Percentiles rank a stretch among this genome's conserved stretches.
These are phyloP conservation scores for Panaeolus cyanescens DNA, from an alignment of 768 basidiomycete genomes.

Conservation along the genomic window DNA sequence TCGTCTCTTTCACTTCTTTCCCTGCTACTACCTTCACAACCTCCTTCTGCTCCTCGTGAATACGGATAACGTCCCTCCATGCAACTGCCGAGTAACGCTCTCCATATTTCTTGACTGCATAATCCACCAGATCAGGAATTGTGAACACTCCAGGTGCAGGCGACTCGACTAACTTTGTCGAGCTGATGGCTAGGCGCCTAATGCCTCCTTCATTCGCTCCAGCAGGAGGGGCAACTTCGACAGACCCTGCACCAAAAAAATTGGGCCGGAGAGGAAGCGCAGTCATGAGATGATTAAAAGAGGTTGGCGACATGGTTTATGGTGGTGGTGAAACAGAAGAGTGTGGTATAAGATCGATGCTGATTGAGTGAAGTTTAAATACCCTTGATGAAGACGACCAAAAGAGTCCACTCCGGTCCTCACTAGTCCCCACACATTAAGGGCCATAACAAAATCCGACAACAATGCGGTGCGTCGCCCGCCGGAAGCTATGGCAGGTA, in stretches of 20 bases:
- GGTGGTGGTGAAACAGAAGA: not conserved
- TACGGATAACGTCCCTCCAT: slow-evolving; percentile 61
- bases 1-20: slow-evolving; percentile 70
- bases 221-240: slow-evolving; percentile 45
- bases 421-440: not conserved
- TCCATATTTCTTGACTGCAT: slow-evolving; percentile 67
- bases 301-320: not conserved
- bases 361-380: not conserved
- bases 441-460: not conserved
- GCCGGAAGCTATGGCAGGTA: not conserved
- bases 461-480: not conserved
- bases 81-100: slow-evolving; percentile 61
- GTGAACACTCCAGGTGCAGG: slow-evolving; percentile 69
- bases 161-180: slow-evolving; percentile 50
- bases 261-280: slow-evolving; percentile 11
- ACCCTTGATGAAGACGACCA: not conserved
- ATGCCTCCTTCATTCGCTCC: slow-evolving; percentile 43
- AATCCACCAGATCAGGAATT: slow-evolving; percentile 68
- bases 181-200: slow-evolving; percentile 52
- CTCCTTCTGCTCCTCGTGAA: slow-evolving; percentile 78
- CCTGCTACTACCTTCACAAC: slow-evolving; percentile 77
- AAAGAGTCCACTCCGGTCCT: no score
- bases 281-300: slow-evolving; percentile 6
- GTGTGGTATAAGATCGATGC: not conserved
- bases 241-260: slow-evolving; percentile 44